Conservation (phyloP, 345 rosid species). For the Ailanthus altissimus region DNA sequence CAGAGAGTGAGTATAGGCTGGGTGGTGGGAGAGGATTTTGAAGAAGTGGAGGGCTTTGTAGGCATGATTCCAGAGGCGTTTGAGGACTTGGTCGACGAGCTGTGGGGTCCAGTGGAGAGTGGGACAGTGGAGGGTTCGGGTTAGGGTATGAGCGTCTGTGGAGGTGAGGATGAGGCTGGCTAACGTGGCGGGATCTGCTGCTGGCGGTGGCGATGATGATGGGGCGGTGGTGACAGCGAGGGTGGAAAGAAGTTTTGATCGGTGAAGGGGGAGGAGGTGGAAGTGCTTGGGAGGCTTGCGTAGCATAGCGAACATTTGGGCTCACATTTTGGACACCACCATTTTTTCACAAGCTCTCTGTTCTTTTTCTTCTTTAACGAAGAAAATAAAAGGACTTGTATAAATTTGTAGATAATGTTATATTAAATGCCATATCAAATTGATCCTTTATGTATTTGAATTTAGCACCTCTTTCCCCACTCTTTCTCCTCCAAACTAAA, state of each 20-base stretch:
- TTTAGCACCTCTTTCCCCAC: too few species aligned
- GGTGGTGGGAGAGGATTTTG: conserved; percentile 54
- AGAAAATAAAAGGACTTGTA: too few species aligned
- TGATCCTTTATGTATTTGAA: too few species aligned
- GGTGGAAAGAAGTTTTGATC: conserved; percentile 23
- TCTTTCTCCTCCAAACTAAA: too few species aligned
- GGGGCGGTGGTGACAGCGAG: conserved; percentile 24
- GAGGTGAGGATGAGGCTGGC: conserved; percentile 47
- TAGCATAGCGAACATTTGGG: conserved; percentile 3
- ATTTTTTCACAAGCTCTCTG: neutral
- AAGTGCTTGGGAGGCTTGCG: neutral
- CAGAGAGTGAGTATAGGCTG: conserved; percentile 46
- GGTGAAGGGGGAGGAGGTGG: neutral
- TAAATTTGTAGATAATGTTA: too few species aligned
- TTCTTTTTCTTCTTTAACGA: neutral
- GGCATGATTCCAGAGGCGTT: conserved; percentile 85
- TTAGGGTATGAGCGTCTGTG: conserved; percentile 33
- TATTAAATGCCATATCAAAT: too few species aligned
- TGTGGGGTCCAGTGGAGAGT: conserved; percentile 57
- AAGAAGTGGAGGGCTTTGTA: conserved; percentile 82
- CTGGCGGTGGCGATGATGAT: conserved; percentile 23
- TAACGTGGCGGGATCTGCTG: conserved; percentile 27
- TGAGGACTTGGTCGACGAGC: conserved; percentile 64
- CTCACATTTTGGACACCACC: neutral
- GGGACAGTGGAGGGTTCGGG: conserved; percentile 45